Evolutionary conservation across 2,329 filamentous ascomycete species (phyloP).

Genomic region (Trichoderma pleuroti): DNA sequence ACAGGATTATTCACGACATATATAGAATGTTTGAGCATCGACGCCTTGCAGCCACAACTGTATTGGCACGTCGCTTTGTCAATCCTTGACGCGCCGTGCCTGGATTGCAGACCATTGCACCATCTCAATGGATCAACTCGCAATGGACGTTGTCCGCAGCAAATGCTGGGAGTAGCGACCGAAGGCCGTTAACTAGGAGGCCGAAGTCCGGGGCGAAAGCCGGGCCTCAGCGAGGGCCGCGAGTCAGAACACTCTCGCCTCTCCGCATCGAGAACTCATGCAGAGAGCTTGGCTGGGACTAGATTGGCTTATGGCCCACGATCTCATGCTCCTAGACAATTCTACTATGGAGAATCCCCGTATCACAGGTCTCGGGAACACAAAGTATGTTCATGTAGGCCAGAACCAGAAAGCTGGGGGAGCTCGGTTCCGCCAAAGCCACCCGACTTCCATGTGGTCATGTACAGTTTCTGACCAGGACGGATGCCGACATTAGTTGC

Average conservation of each 20-base stretch:
- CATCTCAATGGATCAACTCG: constrained; percentile 16
- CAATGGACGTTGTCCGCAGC: constrained; percentile 13
- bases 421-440: constrained; percentile 1
- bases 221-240: background rate
- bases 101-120: constrained; percentile 12
- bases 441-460: constrained; percentile 15
- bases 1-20: constrained; percentile 17
- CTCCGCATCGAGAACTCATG: background rate
- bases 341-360: background rate
- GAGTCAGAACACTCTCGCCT: background rate
- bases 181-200: background rate
- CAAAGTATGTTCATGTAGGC: background rate
- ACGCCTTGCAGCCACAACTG: background rate
- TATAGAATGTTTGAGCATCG: constrained; percentile 10
- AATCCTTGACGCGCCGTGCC: constrained; percentile 2
- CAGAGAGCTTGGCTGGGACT: background rate
- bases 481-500: background rate
- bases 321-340: background rate
- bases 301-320: background rate
- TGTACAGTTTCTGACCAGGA: background rate
- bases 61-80: background rate
- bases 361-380: background rate
- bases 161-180: background rate
- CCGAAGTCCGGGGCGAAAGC: constrained; percentile 14
- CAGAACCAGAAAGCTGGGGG: constrained; percentile 1